Evolutionary conservation across 257 asterid genomes (phyloP), one percentile per base, ranked within the genome.

Genomic region (Penstemon newberryi): DNA sequence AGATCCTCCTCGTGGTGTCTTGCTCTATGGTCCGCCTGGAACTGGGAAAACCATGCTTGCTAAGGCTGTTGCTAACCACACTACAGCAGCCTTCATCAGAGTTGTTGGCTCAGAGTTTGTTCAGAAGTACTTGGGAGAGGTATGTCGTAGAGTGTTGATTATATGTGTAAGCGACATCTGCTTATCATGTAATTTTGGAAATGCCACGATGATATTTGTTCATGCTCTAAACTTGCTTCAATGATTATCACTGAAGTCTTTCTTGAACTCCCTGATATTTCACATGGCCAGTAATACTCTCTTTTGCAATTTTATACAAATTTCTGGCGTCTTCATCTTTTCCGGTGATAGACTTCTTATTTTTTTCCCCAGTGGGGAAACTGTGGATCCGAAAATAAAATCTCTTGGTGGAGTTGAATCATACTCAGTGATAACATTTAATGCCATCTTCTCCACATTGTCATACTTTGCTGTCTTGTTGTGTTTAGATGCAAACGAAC

Each of bases 21-120:
- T 89, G 78, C 92, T 89, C 55, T 89, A 89, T 73, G 96, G 96
- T 57, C 96, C 96, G 2, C 96, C 96, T 52, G 96, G 96, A 49
- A 89, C 96, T 49, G 95, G 96, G 47, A 89, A 87, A 79, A 89
- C 96, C 44, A 89, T 89, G 96, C 96, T 87, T 70, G 96, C 96
- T 0, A 89, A 89, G 77, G 96, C 96, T 71, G 95, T 89, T 47
- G 95, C 96, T 6, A 79, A 85, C 76, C 95, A 87, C 75, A 89
- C 95, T 8, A 89, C 95, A 43, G 96, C 93, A 10, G 84, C 96
- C 68, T 89, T 89, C 81, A 89, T 89, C 66, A 79, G 95, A 77
- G 96, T 89, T 60, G 95, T 89, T 66, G 96, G 95, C 58, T 89
- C 96, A 8, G 96, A 89, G 69, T 89, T 89, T 49, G 96, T 89